phyloP scores from a whole-genome alignment of 352 stramenopile species.

The Detonula confervacea region DNA sequence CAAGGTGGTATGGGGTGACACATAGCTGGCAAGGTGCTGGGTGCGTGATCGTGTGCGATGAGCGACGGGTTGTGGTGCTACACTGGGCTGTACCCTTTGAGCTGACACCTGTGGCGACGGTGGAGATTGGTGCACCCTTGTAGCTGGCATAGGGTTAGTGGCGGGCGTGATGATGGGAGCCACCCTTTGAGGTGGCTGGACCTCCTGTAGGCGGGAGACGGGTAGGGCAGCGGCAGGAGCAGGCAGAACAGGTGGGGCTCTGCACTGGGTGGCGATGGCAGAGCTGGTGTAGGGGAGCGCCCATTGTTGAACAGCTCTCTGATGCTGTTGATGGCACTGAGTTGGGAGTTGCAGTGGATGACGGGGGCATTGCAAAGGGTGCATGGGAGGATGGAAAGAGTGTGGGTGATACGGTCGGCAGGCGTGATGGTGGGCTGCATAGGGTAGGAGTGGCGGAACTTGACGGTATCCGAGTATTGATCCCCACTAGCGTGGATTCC shows the following conservation, averaged over 20 bases:
- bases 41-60: background rate
- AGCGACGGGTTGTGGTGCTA: background rate
- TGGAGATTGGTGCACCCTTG: no score
- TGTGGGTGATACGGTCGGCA: background rate
- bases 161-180: background rate
- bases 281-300: background rate
- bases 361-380: background rate
- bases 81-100: background rate
- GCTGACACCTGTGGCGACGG: no score
- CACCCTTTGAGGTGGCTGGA: background rate
- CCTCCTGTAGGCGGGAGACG: no score
- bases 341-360: background rate
- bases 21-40: background rate
- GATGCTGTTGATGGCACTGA: background rate
- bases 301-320: background rate
- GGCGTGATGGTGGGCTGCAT: slow-evolving; percentile 1
- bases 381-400: background rate
- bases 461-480: slow-evolving; percentile 37
- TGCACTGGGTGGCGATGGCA: no score
- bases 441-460: slow-evolving; percentile 14
- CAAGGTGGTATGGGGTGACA: background rate
- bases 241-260: background rate
- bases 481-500: no score
- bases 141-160: background rate
- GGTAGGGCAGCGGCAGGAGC: background rate